Base-by-base conservation (phyloP, 2,329 filamentous ascomycete species). In the Cladosporium sp. region DNA sequence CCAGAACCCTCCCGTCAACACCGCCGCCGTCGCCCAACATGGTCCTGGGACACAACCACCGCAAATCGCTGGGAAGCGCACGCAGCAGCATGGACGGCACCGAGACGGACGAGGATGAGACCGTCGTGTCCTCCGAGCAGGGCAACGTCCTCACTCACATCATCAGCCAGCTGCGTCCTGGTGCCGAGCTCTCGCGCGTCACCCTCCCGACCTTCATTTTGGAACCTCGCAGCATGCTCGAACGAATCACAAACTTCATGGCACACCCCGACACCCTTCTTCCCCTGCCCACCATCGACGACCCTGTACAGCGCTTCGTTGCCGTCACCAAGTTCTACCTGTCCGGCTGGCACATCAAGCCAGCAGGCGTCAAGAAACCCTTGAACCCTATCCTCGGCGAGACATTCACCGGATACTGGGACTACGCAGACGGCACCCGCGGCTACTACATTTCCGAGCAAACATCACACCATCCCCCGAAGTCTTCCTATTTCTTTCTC, bases 241-340 rank as follows among this genome's bases (percentile, higher is more conserved):
- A 98, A 73, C 83, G 93, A 61, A 98, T 98, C 68, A 98, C 93
- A 64, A 98, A 98, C 76, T 98, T 98, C 78, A 98, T 98, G 93
- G 94, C 92, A 62, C 93, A 98, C 67, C 93, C 93, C 35, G 93
- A 98, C 71, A 94, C 90, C 64, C 84, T 98, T 27, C 82, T 98
- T 4, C 85, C 86, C 29, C 93, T 97, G 69, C 81, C 92, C 38
- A 75, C 82, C 40, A 87, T 96, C 60, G 87, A 97, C 45, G 92
- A 98, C 64, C 92, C 93, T 1, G 75, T 89, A 50, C 77, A 92
- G 63, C 83, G 93, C 67, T 98, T 98, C 65, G 83, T 97, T 25
- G 88, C 90, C 12, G 93, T 98, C 43, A 88, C 96, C 66, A 96
- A 94, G 71, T 98, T 98, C 70, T 98, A 98, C 70, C 77, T 98